Evolutionary conservation across 2,329 filamentous ascomycete genomes (phyloP), one percentile per base, ranked within the genome.

Genomic region (Gyromitra esculenta): DNA sequence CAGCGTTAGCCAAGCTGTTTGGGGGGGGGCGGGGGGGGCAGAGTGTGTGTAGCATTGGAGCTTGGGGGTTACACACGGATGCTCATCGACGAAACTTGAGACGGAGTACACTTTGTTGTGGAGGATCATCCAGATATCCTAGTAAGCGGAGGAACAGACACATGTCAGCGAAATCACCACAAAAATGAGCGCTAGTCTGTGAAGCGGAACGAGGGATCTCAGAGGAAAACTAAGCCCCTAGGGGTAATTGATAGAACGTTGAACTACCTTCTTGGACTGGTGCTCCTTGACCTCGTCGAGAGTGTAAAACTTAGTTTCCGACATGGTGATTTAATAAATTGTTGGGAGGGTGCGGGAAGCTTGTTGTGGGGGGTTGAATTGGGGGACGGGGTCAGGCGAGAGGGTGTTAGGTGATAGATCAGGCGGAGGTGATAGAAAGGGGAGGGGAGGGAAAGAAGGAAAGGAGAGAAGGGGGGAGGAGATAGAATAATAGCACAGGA

Each of bases 91-190:
- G 85, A 99, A 99, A 85, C 91, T 91, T 82, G 90, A 89, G 83
- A 87, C 85, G 85, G 98, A 89, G 89, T 98, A 99, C 86, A 99
- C 91, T 88, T 97, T 97, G 85, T 97, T 94, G 87, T 98, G 93
- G 82, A 99, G 90, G 79, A 97, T 91, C 82, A 97, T 84, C 87
- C 88, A 97, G 80, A 97, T 87, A 84, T 98, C 94, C 88, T 94
- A 25, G 21, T 21, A 48, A 31, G 52, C 18, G 21, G 21, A 75
- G 9, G 18, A 52, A 50, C 18, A 48, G 21, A 39, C n/a, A 52
- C 15, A 52, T 52, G 50, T 69, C 18, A 77, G 37, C 35, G 9
- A 66, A 62, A 54, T 1, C 18, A 6, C 37, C 18, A 54, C 50
- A 5, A 21, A 11, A 8, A 37, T 25, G n/a, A 50, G 15, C n/a